Conservation (phyloP, 345 rosid genomes). For the Ceriops tagal region DNA sequence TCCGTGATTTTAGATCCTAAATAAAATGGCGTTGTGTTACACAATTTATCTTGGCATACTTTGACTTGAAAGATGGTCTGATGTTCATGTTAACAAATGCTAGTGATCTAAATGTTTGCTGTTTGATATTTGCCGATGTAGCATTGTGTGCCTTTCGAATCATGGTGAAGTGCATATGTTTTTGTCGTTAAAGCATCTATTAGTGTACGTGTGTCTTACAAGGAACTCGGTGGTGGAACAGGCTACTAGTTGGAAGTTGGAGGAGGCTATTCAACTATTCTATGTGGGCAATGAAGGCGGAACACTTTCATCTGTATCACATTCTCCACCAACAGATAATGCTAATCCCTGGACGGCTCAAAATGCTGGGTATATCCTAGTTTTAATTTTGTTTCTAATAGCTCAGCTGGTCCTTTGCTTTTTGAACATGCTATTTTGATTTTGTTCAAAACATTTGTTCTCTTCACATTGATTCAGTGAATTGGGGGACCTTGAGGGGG, state of each 20-base stretch:
- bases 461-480: conserved; percentile 35
- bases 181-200: neutral
- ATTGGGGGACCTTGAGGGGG: conserved; percentile 33
- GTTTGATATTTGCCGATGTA: neutral
- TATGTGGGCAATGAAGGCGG: conserved; percentile 76
- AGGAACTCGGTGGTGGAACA: conserved; percentile 26
- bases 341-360: conserved; percentile 28
- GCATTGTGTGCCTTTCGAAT: neutral
- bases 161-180: neutral
- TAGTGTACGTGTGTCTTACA: neutral
- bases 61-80: no score
- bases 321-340: conserved; percentile 35
- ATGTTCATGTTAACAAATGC: neutral
- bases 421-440: neutral
- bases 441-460: conserved; percentile 7
- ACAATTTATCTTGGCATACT: no score
- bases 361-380: conserved; percentile 40
- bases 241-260: conserved; percentile 98
- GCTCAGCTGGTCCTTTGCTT: neutral
- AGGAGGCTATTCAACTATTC: conserved; percentile 92
- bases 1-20: no score
- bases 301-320: conserved; percentile 37
- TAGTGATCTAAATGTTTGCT: neutral
- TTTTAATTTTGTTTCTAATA: neutral
- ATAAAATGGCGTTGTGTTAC: no score